Conservation (phyloP, 1,139 yeast genomes). For the Taphrina populina region DNA sequence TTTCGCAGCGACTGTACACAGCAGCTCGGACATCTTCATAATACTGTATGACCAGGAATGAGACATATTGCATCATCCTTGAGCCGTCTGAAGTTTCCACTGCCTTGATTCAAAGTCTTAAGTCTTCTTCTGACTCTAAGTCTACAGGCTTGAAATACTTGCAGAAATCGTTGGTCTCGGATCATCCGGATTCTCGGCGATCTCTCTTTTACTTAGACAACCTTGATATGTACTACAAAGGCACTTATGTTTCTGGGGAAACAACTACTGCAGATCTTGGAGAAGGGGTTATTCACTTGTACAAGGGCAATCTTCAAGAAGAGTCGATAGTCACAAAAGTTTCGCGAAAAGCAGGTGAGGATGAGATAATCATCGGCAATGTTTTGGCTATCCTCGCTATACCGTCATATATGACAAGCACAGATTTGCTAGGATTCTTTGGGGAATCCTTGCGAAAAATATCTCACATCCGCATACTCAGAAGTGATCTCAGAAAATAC, state of each 20-base stretch:
- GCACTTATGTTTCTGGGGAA: background rate
- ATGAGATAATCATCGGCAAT: slow-evolving; percentile 49
- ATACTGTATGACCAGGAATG: no score
- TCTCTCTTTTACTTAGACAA: background rate
- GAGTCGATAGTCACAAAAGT: background rate
- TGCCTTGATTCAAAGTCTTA: no score
- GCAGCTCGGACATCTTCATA: no score
- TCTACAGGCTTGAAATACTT: no score
- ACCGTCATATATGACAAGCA: slow-evolving; percentile 83
- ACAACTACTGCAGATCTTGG: slow-evolving; percentile 9
- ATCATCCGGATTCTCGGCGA: background rate
- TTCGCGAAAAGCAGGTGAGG: background rate
- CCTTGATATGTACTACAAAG: slow-evolving; percentile 12
- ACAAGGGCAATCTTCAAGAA: background rate
- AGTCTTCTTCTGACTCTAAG: no score
- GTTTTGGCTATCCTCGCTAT: slow-evolving; percentile 78
- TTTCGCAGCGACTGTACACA: no score
- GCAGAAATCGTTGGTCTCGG: background rate
- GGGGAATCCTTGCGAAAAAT: slow-evolving; percentile 63
- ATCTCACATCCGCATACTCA: slow-evolving; percentile 70
- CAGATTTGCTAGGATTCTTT: slow-evolving; percentile 76
- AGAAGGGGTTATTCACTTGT: slow-evolving; percentile 28
- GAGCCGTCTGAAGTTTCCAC: no score
- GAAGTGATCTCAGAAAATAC: slow-evolving; percentile 66
- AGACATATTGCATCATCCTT: no score